phyloP scores from a whole-genome alignment of 176 grass and related monocot genomes.

The Pharus latifolius region DNA sequence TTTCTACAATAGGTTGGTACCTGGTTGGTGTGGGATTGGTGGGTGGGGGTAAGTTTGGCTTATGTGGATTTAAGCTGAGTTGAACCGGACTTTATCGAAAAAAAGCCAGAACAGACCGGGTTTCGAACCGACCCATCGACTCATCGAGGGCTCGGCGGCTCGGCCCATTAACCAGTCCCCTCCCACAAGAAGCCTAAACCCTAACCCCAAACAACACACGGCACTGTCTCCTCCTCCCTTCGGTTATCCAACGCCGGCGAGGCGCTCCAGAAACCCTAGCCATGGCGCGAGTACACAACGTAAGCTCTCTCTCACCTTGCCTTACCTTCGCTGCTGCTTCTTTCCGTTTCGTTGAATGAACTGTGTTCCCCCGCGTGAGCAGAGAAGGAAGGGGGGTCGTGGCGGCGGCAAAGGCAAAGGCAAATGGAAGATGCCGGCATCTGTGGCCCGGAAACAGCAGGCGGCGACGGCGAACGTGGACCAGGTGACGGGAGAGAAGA shows the following conservation, averaged over 20 bases:
- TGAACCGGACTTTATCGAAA: no score
- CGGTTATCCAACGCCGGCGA: no score
- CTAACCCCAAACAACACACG: no score
- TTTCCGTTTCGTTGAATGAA: not conserved
- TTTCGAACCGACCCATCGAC: no score
- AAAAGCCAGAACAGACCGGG: no score
- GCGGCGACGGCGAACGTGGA: conserved; percentile 39
- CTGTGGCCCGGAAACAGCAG: conserved; percentile 54
- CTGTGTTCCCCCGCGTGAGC: not conserved
- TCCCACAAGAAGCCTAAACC: no score
- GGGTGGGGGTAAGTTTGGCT: not conserved
- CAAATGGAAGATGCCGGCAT: conserved; percentile 22
- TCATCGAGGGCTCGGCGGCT: no score
- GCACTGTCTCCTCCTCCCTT: no score
- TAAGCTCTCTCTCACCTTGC: not conserved
- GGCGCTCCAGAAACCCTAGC: no score
- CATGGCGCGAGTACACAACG: conserved; percentile 20
- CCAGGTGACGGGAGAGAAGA: conserved; percentile 75
- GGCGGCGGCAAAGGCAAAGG: no score
- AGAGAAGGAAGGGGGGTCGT: conserved; percentile 17
- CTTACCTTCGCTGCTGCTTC: not conserved
- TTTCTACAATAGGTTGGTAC: no score
- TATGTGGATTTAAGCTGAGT: not conserved
- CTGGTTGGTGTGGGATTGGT: not conserved
- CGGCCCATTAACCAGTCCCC: no score